Percentiles rank a stretch among this genome's conserved stretches.
These are phyloP conservation scores for Silene uniflora DNA, from an alignment of 148 eudicot genomes.

Conservation along the genomic window DNA sequence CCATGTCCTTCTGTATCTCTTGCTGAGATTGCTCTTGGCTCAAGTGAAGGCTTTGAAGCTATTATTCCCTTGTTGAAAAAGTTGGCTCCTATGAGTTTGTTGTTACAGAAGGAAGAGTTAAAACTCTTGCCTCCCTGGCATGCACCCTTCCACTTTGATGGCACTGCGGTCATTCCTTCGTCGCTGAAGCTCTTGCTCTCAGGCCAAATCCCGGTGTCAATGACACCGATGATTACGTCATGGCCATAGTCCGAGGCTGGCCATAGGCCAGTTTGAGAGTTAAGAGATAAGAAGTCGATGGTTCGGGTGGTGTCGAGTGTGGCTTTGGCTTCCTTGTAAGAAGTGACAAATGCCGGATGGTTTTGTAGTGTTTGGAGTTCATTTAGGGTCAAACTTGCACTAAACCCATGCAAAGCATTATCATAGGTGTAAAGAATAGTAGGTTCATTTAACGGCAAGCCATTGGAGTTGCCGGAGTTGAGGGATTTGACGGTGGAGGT, in stretches of 20 bases:
- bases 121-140: constrained; percentile 48
- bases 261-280: constrained; percentile 44
- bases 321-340: constrained; percentile 37
- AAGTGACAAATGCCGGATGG: constrained; percentile 41
- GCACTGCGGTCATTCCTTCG: constrained; percentile 38
- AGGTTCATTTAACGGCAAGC: constrained; percentile 23
- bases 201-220: constrained; percentile 72
- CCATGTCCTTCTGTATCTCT: constrained; percentile 74
- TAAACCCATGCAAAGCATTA: constrained; percentile 64
- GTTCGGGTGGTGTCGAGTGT: constrained; percentile 53
- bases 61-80: constrained; percentile 55
- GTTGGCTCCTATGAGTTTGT: constrained; percentile 54
- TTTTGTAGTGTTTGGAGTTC: constrained; percentile 38
- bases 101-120: constrained; percentile 43
- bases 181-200: constrained; percentile 56
- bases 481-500: constrained; percentile 45
- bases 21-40: constrained; percentile 37
- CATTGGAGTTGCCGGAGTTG: constrained; percentile 2
- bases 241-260: constrained; percentile 51
- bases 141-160: constrained; percentile 49
- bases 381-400: constrained; percentile 39
- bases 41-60: constrained; percentile 32
- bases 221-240: constrained; percentile 49
- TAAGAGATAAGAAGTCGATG: constrained; percentile 45
- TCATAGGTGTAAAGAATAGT: constrained; percentile 45